Percentiles rank a stretch among this genome's conserved stretches.
Evolutionary conservation across 805 yeast genomes (phyloP).

Genomic region (Starmerella floricola): DNA sequence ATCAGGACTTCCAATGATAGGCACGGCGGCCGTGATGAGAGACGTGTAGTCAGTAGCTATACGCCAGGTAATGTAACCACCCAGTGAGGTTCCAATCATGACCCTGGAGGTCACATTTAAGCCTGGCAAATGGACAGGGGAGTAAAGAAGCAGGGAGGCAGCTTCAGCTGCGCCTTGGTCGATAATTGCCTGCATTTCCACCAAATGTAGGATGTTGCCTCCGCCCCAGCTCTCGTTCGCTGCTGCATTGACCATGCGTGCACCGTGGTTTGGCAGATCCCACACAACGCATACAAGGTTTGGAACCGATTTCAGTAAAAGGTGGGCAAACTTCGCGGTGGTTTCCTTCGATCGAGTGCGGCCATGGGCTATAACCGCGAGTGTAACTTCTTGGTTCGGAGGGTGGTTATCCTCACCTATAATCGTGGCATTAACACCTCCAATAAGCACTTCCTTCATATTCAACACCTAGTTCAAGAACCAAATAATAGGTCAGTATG

Average conservation of each 20-base stretch:
- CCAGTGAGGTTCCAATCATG: constrained; percentile 42
- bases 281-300: constrained; percentile 36
- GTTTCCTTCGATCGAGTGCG: constrained; percentile 33
- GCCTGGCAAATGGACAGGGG: constrained; percentile 32
- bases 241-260: constrained; percentile 30
- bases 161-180: constrained; percentile 40
- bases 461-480: no score
- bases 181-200: constrained; percentile 39
- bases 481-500: no score
- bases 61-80: constrained; percentile 46
- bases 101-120: constrained; percentile 26
- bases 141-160: constrained; percentile 34
- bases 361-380: constrained; percentile 38
- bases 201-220: constrained; percentile 41
- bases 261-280: constrained; percentile 49
- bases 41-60: constrained; percentile 34
- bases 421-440: constrained; percentile 37
- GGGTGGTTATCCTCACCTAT: constrained; percentile 31
- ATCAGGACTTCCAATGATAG: constrained; percentile 41
- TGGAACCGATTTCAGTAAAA: constrained; percentile 14
- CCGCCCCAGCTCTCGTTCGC: constrained; percentile 37
- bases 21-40: constrained; percentile 30
- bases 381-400: constrained; percentile 25
- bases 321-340: constrained; percentile 33
- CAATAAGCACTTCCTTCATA: constrained; percentile 27